Evolutionary conservation across 768 basidiomycete species (phyloP).

Genomic region (Artomyces pyxidatus): DNA sequence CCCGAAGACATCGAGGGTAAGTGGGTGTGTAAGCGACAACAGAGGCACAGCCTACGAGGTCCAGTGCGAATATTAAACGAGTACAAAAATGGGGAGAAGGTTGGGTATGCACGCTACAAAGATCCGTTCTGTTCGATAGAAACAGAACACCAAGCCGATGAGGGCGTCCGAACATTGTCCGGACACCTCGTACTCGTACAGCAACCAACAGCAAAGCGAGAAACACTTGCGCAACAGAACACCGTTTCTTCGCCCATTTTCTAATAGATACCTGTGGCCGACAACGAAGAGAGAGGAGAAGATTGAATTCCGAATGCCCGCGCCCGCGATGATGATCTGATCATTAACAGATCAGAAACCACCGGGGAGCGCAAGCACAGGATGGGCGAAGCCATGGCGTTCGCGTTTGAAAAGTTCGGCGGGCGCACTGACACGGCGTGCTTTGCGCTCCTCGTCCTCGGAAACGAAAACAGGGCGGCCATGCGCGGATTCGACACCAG

Average conservation of each 20-base stretch:
- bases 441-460: conserved; percentile 30
- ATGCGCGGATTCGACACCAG: conserved; percentile 9
- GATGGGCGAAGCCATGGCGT: conserved; percentile 51
- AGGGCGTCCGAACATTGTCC: no score
- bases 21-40: background rate
- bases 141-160: no score
- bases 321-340: background rate
- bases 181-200: background rate
- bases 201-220: background rate
- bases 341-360: conserved; percentile 38
- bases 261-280: no score
- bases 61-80: background rate
- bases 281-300: no score
- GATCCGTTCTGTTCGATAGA: no score
- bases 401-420: conserved; percentile 45
- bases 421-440: conserved; percentile 50
- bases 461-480: conserved; percentile 20
- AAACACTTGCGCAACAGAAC: no score
- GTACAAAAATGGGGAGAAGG: no score
- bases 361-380: conserved; percentile 48
- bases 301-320: no score
- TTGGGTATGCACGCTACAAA: no score
- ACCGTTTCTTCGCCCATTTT: no score
- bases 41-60: background rate
- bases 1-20: background rate